Conservation (phyloP, 139 green algal species). For the Haematococcus sp. region DNA sequence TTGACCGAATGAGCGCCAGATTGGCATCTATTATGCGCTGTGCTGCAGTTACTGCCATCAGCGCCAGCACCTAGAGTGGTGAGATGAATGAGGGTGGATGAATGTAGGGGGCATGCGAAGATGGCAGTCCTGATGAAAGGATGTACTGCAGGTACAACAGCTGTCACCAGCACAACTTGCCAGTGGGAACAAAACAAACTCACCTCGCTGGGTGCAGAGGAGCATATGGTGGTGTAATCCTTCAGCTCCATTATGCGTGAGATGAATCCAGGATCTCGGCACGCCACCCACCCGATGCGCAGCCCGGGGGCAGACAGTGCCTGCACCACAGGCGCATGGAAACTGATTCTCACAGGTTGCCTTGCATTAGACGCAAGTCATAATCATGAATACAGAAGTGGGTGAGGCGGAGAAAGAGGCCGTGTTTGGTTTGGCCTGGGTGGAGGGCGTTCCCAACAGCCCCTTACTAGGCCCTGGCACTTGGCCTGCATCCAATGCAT, state of each 20-base stretch:
- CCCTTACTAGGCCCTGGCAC: too few relatives aligned
- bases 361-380: too few relatives aligned
- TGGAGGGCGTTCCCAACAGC: too few relatives aligned
- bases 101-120: too few relatives aligned
- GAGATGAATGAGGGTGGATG: too few relatives aligned
- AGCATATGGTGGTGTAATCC: constrained; percentile 85
- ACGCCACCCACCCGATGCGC: constrained; percentile 40
- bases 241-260: constrained; percentile 55
- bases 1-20: constrained; percentile 43
- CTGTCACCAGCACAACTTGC: too few relatives aligned
- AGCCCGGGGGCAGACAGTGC: constrained; percentile 62
- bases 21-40: constrained; percentile 35
- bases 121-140: constrained; percentile 22
- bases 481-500: too few relatives aligned
- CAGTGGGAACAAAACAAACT: neutral
- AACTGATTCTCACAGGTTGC: too few relatives aligned
- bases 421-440: too few relatives aligned
- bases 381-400: too few relatives aligned
- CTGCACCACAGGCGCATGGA: too few relatives aligned
- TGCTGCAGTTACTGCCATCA: constrained; percentile 50
- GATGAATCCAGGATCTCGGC: neutral
- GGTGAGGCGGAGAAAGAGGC: too few relatives aligned
- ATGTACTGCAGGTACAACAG: neutral
- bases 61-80: constrained; percentile 65
- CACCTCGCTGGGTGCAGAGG: constrained; percentile 10